Evolutionary conservation across 495 filamentous ascomycete genomes (phyloP), one percentile per base, ranked within the genome.

Genomic region (Collariella sp.): DNA sequence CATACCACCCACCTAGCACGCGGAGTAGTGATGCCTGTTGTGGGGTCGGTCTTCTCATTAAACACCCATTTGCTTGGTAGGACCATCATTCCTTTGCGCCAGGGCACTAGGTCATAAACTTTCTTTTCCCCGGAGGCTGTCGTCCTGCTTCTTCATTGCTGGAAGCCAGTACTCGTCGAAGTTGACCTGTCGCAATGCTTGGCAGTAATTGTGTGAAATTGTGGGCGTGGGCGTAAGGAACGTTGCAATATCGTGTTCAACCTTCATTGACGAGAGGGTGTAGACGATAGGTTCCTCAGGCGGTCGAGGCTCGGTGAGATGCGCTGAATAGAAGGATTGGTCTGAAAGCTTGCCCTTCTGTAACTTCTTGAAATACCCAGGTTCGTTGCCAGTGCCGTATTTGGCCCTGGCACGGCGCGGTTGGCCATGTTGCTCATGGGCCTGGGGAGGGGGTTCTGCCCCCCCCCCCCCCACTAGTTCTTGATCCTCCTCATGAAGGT

Each of bases 221-320:
- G 2, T 7, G 1, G n/a, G n/a, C n/a, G n/a, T n/a, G n/a, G 10
- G 15, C 72, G 73, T 56, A 83, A 33, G 1, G 15, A n/a, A 16
- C 1, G 4, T 19, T 12, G n/a, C 1, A 16, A 46, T 46, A 7
- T 46, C 26, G 5, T 46, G 44, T 19, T 46, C 29, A 2, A 20
- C 16, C 24, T 46, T 46, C 4, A 46, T 46, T 5, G 5, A 5
- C 9, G 26, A 31, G 26, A 31, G 26, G 5, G 9, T 9, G 4
- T 5, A 9, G 4, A 5, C 26, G 9, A 31, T 31, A 31, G 26
- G 26, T 31, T 9, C 9, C 9, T 4, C 26, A 9, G 26, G 26
- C 4, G 26, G 9, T 31, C 4, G 26, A 31, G 26, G 26, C 9
- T 31, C 26, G 4, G 9, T 31, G 9, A 31, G 26, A 9, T 31